These are phyloP conservation scores for Metschnikowia cubensis DNA, from an alignment of 805 yeast genomes.

Conservation along the genomic window DNA sequence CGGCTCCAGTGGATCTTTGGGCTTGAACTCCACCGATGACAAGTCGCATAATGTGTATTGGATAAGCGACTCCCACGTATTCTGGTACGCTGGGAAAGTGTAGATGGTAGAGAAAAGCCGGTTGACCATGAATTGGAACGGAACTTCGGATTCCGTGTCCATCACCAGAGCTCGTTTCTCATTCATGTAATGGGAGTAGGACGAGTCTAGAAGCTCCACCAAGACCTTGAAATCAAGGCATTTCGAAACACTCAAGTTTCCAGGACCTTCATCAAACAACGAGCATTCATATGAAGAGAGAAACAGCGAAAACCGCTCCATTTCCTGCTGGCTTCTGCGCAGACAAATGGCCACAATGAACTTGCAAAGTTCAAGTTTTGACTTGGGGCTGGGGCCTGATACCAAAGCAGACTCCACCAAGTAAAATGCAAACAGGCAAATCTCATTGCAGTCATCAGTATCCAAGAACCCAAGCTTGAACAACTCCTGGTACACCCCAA, in stretches of 20 bases:
- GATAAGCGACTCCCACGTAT: slow-evolving; percentile 36
- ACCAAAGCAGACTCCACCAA: slow-evolving; percentile 9
- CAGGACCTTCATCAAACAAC: slow-evolving; percentile 22
- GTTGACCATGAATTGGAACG: slow-evolving; percentile 10
- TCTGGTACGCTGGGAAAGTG: slow-evolving; percentile 28
- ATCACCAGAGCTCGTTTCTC: slow-evolving; percentile 3
- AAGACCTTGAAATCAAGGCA: slow-evolving; percentile 22
- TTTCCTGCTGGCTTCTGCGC: slow-evolving; percentile 34
- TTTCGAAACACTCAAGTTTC: slow-evolving; percentile 18
- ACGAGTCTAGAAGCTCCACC: slow-evolving; percentile 12
- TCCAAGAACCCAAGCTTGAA: slow-evolving; percentile 60
- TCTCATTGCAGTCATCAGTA: slow-evolving; percentile 42
- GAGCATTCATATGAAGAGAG: slow-evolving; percentile 26
- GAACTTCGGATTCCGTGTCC: background rate
- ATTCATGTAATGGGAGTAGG: slow-evolving; percentile 9
- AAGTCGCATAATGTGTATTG: slow-evolving; percentile 43
- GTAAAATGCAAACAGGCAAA: slow-evolving; percentile 20
- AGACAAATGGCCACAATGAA: slow-evolving; percentile 46
- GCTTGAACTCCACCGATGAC: slow-evolving; percentile 28
- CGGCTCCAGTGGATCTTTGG: slow-evolving; percentile 15
- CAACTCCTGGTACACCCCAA: slow-evolving; percentile 52
- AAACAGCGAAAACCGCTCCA: slow-evolving; percentile 31
- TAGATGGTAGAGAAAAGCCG: slow-evolving; percentile 31
- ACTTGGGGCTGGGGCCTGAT: slow-evolving; percentile 18
- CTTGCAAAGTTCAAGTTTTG: slow-evolving; percentile 48